A percentile compares a stretch with the other conserved stretches of the same genome.
Conservation (phyloP, 371 early-diverging fungal species). For the Circinella minor region DNA sequence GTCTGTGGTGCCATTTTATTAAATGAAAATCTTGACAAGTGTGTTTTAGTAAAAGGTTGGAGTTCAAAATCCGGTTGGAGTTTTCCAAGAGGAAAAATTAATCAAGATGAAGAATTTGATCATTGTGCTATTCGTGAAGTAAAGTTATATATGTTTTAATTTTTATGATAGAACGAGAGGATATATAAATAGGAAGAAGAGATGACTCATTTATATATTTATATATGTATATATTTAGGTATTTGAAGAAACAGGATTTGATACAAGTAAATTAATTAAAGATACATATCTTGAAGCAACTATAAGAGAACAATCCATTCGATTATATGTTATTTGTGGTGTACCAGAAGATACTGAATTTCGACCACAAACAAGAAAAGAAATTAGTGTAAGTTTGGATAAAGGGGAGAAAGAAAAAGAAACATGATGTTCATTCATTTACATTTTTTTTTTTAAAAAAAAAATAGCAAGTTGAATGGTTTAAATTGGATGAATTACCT, state of each 20-base stretch:
- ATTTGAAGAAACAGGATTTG: constrained; percentile 97
- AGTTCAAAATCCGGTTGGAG: constrained; percentile 89
- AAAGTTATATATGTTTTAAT: too few relatives aligned
- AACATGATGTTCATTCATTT: background rate
- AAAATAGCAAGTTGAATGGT: constrained; percentile 50
- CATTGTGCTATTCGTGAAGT: constrained; percentile 95
- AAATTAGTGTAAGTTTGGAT: constrained; percentile 82
- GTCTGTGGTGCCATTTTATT: constrained; percentile 99
- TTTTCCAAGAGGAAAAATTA: constrained; percentile 99
- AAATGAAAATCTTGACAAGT: constrained; percentile 85
- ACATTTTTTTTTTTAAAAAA: too few relatives aligned
- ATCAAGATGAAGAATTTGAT: constrained; percentile 91
- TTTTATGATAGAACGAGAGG: background rate
- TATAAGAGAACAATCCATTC: constrained; percentile 87
- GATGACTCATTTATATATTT: background rate
- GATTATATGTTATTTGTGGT: constrained; percentile 91
- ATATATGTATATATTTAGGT: constrained; percentile 51
- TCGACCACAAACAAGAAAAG: constrained; percentile 91
- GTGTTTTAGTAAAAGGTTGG: constrained; percentile 92
- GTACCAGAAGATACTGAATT: constrained; percentile 89
- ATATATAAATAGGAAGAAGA: background rate
- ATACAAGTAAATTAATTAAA: constrained; percentile 77
- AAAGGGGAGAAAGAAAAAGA: background rate
- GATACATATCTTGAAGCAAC: constrained; percentile 82
- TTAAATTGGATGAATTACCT: constrained; percentile 50